phyloP scores from a whole-genome alignment of 2,329 filamentous ascomycete species.

The Chaetomiaceae sp. region DNA sequence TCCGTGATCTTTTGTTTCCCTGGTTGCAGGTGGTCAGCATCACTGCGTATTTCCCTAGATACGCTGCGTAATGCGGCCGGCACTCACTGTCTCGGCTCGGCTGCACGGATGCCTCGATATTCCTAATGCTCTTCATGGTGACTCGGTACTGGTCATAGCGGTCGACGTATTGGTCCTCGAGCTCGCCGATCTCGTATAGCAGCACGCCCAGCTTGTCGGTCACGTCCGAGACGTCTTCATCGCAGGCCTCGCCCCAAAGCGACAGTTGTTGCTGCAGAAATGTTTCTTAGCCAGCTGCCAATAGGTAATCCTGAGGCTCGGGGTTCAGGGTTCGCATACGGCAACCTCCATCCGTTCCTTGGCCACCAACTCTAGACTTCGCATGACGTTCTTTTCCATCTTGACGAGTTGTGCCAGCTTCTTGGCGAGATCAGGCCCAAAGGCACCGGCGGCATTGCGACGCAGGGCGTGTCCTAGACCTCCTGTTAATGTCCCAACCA shows the following conservation, averaged over 20 bases:
- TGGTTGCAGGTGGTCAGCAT: slow-evolving; percentile 32
- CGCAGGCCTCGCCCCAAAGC: slow-evolving; percentile 90
- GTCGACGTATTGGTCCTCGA: slow-evolving; percentile 97
- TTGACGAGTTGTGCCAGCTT: slow-evolving; percentile 97
- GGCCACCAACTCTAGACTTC: slow-evolving; percentile 90
- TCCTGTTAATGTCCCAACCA: slow-evolving; percentile 22
- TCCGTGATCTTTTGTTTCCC: slow-evolving; percentile 99
- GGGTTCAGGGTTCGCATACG: slow-evolving; percentile 52
- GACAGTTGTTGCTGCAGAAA: slow-evolving; percentile 97
- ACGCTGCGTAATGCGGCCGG: too few species aligned
- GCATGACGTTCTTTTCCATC: slow-evolving; percentile 99
- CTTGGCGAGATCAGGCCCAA: slow-evolving; percentile 84
- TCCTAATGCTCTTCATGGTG: slow-evolving; percentile 98
- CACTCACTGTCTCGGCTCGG: slow-evolving; percentile 85
- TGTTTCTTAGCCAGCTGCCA: background rate
- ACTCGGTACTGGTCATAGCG: slow-evolving; percentile 99
- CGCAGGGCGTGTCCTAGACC: slow-evolving; percentile 61
- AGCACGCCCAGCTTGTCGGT: slow-evolving; percentile 98
- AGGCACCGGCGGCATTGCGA: slow-evolving; percentile 69
- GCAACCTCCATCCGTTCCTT: slow-evolving; percentile 98
- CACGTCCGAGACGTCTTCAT: slow-evolving; percentile 97
- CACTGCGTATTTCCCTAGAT: fast-evolving
- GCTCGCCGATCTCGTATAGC: slow-evolving; percentile 96
- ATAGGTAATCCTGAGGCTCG: background rate
- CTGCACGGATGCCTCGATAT: slow-evolving; percentile 97